phyloP scores from a whole-genome alignment of 495 filamentous ascomycete genomes.

The Choiromyces venosus region DNA sequence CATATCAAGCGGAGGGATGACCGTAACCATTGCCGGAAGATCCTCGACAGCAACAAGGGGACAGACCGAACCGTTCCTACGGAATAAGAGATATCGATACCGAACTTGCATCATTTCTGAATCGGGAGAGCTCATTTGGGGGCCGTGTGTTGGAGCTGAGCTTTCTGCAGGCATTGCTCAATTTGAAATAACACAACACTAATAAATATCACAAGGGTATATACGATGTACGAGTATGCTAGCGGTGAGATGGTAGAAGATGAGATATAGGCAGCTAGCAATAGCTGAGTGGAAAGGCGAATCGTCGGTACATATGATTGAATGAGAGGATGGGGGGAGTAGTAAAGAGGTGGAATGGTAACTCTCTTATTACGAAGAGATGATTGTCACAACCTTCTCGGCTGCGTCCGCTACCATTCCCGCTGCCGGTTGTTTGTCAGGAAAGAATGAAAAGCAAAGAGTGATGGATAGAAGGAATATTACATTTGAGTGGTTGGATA shows the following conservation, averaged over 20 bases:
- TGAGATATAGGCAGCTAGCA: conserved; percentile 6
- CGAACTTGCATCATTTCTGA: conserved; percentile 4
- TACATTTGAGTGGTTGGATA: not conserved
- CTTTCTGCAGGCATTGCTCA: conserved; percentile 2
- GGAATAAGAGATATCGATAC: conserved; percentile 23
- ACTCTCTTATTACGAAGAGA: conserved; percentile 5
- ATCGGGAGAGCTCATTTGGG: not conserved
- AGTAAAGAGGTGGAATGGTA: not conserved
- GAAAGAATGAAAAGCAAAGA: conserved; percentile 1
- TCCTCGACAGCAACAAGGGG: conserved; percentile 21
- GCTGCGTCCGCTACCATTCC: not conserved
- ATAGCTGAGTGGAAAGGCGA: conserved; percentile 2
- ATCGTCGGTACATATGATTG: not conserved
- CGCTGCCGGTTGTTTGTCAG: conserved; percentile 12
- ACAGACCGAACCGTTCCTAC: conserved; percentile 17
- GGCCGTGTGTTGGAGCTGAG: conserved; percentile 2
- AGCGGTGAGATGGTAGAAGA: conserved; percentile 3
- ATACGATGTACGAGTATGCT: conserved; percentile 1
- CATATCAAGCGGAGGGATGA: conserved; percentile 18
- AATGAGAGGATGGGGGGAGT: not conserved
- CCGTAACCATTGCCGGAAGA: conserved; percentile 19
- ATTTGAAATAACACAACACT: conserved; percentile 3
- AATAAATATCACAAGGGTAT: not conserved
- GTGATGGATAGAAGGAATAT: conserved; percentile 7
- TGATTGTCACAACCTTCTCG: not conserved